Evolutionary conservation across 257 asterid species (phyloP), one percentile per base, ranked within the genome.

Genomic region (Nicotiana obtusifolia): DNA sequence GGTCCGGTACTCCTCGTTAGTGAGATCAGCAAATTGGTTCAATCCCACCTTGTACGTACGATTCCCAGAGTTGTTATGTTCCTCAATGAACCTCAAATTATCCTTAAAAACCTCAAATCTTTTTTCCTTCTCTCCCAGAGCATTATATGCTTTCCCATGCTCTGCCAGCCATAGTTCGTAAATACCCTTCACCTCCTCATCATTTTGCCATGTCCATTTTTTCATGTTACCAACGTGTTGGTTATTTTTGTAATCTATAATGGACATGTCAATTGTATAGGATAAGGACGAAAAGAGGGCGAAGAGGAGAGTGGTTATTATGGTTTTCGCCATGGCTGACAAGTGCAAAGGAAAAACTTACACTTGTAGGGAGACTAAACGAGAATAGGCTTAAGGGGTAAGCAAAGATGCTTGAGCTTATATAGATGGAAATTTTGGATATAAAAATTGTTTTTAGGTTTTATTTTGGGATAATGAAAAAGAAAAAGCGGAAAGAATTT

Each of bases 21-120:
- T 91, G 33, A 95, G 69, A 80, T 95, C 97, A 22, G 99, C 97
- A 75, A 95, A 95, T 76, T 81, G 84, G 88, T 89, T 95, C 86
- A 93, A 68, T 0, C 98, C 99, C 78, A 95, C 81, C 88, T 86
- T 83, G 49, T 93, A 95, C 0, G 91, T 91, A 7, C 92, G 87
- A 75, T 91, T 90, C 31, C 54, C 87, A 0, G 84, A 7, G 57
- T 92, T 92, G 81, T 60, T 78, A 78, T 95, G 97, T 47, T 91
- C 88, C 7, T 93, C 88, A 9, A 95, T 81, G 83, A 93, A 95
- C 75, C 77, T 90, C 53, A 92, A 76, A 80, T 93, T 95, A 76
- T 90, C 97, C 90, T 86, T 95, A 47, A 95, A 95, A 30, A 92
- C 87, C 67, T 82, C 92, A 76, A 93, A 90, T 84, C 94, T 81